Conservation (phyloP, 345 rosid species). For the Schrenkiella parvula region DNA sequence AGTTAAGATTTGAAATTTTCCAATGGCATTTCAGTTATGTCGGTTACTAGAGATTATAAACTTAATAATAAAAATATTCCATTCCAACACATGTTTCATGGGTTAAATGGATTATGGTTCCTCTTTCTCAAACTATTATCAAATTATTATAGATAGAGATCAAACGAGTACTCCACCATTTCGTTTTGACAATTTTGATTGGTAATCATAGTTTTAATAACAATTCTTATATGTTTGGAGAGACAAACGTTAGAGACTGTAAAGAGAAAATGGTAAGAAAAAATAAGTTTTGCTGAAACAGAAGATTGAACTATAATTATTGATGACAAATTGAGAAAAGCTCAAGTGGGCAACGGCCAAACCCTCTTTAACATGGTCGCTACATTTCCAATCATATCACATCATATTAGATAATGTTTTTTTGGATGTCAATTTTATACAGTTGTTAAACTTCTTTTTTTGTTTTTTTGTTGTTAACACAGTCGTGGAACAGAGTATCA, state of each 20-base stretch:
- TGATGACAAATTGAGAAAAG: neutral
- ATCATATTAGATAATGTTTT: neutral
- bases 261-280: no score
- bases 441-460: no score
- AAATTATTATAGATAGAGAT: neutral
- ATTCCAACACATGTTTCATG: neutral
- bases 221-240: neutral
- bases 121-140: neutral
- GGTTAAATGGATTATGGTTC: neutral
- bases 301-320: neutral
- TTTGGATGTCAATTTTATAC: neutral
- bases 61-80: neutral
- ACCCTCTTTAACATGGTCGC: neutral
- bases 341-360: conserved; percentile 8
- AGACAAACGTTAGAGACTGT: neutral
- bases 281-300: neutral
- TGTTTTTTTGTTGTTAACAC: no score
- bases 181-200: neutral
- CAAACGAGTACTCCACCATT: neutral
- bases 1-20: neutral
- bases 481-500: no score
- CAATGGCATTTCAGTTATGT: neutral
- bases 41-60: neutral
- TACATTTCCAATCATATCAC: neutral
- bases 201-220: neutral